Evolutionary conservation across 2,329 filamentous ascomycete genomes (phyloP).

Genomic region (Colletotrichum siamense): DNA sequence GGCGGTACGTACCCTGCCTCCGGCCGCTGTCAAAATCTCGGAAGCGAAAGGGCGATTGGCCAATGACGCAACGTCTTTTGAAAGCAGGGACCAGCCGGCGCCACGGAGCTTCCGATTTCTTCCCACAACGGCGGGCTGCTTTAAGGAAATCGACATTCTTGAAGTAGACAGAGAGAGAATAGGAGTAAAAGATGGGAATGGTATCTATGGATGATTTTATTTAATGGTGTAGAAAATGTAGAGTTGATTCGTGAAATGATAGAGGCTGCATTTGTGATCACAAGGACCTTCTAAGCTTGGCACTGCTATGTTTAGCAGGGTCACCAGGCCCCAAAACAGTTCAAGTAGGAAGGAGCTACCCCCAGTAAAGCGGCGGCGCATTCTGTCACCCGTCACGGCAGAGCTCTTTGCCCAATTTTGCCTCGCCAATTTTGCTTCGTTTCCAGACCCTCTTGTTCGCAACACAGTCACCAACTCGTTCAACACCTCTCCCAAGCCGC

Average conservation of each 20-base stretch:
- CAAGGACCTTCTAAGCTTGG: not conserved
- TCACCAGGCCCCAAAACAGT: not conserved
- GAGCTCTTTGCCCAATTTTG: conserved; percentile 11
- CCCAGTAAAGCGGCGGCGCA: not conserved
- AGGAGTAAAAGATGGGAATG: not conserved
- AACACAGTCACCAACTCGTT: not conserved
- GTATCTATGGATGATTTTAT: accelerated
- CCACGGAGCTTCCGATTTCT: conserved; percentile 17
- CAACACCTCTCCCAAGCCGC: not conserved
- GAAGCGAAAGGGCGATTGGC: not conserved
- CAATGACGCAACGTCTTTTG: conserved; percentile 3
- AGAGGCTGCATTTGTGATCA: not conserved
- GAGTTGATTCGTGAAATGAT: not conserved
- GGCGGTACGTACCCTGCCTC: not conserved
- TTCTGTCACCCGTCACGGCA: not conserved
- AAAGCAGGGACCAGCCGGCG: not conserved
- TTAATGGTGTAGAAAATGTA: accelerated
- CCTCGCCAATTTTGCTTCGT: not conserved
- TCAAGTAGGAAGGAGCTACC: not conserved
- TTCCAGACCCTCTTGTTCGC: not conserved
- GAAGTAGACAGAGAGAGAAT: not conserved
- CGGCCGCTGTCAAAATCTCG: not conserved
- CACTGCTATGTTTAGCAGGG: not conserved
- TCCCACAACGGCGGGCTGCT: conserved; percentile 10
- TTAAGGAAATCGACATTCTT: not conserved